Evolutionary conservation across 2,329 filamentous ascomycete genomes (phyloP).

Genomic region (Talaromyces sp.): DNA sequence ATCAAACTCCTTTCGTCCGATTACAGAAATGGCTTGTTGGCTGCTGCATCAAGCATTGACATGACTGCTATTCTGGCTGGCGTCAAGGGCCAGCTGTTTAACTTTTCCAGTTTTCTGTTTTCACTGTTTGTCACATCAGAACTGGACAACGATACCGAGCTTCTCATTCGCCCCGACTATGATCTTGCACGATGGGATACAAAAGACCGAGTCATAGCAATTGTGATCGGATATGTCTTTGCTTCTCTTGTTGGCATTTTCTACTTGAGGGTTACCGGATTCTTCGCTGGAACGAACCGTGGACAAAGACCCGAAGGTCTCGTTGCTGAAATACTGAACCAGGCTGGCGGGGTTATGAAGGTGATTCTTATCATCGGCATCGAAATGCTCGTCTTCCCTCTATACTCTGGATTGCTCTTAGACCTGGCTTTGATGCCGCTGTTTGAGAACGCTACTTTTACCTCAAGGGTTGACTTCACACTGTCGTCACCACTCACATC

Average conservation of each 20-base stretch:
- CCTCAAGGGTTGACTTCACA: conserved; percentile 73
- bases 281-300: conserved; percentile 57
- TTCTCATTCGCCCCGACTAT: conserved; percentile 45
- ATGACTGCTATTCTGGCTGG: conserved; percentile 18
- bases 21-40: conserved; percentile 20
- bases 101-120: background rate
- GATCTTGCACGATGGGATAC: conserved; percentile 63
- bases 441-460: conserved; percentile 74
- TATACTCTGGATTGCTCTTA: conserved; percentile 89
- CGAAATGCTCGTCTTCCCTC: conserved; percentile 94
- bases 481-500: conserved; percentile 77
- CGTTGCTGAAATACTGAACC: conserved; percentile 71
- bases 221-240: conserved; percentile 73
- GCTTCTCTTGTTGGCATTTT: conserved; percentile 68
- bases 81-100: conserved; percentile 20
- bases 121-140: conserved; percentile 15
- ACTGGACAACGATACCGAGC: conserved; percentile 23
- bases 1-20: conserved; percentile 28
- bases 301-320: conserved; percentile 64
- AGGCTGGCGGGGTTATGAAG: conserved; percentile 95
- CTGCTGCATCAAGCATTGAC: conserved; percentile 19
- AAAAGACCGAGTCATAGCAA: conserved; percentile 66
- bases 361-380: conserved; percentile 98
- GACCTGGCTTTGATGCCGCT: conserved; percentile 84
- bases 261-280: conserved; percentile 69